phyloP scores from a whole-genome alignment of 176 grass and related monocot genomes.

The Oryza glaberrima region DNA sequence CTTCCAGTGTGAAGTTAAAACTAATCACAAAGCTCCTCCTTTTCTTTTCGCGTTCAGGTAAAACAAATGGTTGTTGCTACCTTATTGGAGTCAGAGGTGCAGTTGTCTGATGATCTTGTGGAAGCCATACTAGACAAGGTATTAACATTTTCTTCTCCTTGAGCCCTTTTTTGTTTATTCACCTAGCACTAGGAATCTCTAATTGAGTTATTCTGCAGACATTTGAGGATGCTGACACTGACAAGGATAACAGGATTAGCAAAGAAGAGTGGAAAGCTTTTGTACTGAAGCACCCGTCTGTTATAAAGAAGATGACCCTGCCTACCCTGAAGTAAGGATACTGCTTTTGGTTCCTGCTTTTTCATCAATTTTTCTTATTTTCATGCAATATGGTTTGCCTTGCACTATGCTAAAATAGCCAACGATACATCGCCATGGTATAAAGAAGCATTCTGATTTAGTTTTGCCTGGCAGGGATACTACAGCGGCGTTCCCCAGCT shows the following conservation, averaged over 20 bases:
- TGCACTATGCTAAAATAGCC: not conserved
- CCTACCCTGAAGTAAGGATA: conserved; percentile 63
- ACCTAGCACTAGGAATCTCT: not conserved
- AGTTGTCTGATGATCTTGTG: conserved; percentile 56
- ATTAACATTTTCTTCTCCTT: not conserved
- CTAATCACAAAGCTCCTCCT: not conserved
- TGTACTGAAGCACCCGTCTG: conserved; percentile 57
- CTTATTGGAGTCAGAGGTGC: conserved; percentile 56
- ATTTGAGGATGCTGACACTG: conserved; percentile 59
- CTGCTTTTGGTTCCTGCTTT: not conserved
- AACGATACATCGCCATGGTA: not conserved
- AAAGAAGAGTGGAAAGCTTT: conserved; percentile 64
- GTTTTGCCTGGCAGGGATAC: not conserved
- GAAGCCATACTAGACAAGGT: conserved; percentile 72
- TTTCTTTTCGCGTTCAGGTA: conserved; percentile 36
- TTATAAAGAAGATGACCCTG: conserved; percentile 77
- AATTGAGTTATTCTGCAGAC: conserved; percentile 49
- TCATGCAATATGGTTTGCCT: conserved; percentile 10
- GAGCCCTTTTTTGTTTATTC: conserved; percentile 1
- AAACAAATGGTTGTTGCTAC: conserved; percentile 75
- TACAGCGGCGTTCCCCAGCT: not conserved
- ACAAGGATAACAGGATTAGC: conserved; percentile 63
- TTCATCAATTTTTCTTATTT: conserved; percentile 12
- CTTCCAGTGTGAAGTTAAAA: not conserved
- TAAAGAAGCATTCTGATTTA: not conserved